Base-by-base conservation (phyloP, 768 basidiomycete species). In the Fibroporia radiculosa region DNA sequence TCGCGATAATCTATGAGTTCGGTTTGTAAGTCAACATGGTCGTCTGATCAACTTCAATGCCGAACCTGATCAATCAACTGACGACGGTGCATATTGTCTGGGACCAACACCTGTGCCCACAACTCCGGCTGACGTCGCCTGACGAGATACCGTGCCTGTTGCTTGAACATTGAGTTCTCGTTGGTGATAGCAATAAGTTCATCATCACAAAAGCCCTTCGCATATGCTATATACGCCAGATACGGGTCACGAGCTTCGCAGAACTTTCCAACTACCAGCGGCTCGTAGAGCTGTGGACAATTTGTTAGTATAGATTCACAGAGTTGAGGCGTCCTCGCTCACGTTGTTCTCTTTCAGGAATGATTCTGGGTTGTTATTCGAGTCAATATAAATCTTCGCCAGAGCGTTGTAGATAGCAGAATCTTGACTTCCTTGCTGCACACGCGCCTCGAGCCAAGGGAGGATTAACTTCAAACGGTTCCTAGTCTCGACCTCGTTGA, bases 81-180 rank as follows among this genome's bases (percentile, higher is more conserved):
- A 52, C 96, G 84, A 48, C 93, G 90, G 62, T 98, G 84, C 38
- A 90, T 76, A 64, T 96, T 97, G 51, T 92, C 92, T 3, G 78
- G 74, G 10, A 78, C 72, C 44, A 99, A 82, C 27, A 99, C 96
- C 66, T 97, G 92, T 1, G 85, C 80, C 96, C 96, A 99, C 24
- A 99, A 79, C 49, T 98, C 96, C 13, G 87, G 80, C 50, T 90
- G 82, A 50, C 96, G 89, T 55, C 96, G 84, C 67, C 93, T 96
- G 60, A 97, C 89, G 47, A 99, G 80, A 67, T 99, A 99, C 23
- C 96, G 84, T 42, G 96, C 90, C 66, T 98, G 96, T 58, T 99
- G 95, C 68, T 98, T 99, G 78, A 93, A 99, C 96, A 99, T 99
- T 11, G 93, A 84, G 70, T 99, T 99, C 53, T 95, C 93, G 61